Base-by-base conservation (phyloP, 2,329 filamentous ascomycete genomes). In the Aspergillus felis region DNA sequence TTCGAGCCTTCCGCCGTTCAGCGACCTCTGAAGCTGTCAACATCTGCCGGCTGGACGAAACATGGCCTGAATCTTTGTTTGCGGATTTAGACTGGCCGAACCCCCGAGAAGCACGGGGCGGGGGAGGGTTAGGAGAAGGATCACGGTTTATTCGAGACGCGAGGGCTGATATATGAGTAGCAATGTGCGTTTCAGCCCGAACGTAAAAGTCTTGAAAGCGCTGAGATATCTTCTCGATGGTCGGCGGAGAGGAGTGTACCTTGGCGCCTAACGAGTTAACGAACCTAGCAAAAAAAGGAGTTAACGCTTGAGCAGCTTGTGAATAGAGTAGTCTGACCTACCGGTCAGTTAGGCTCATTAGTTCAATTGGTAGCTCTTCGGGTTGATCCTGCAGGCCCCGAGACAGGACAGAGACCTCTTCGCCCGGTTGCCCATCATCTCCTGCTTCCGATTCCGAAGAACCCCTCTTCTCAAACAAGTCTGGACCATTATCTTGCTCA, bases 181-280 rank as follows among this genome's bases (percentile, higher is more conserved):
- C 84, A 58, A 97, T 92, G 66, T 94, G 90, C 1, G 86, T 82
- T 10, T 91, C 88, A 24, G 92, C 91, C 56, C 87, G 84, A 46
- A 83, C 79, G 71, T 99, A 99, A 73, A 97, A 99, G 57, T 96
- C 91, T 75, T 99, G 94, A 71, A 97, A 97, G 54, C 94, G 82
- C n/a, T 85, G 83, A 8, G 92, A 89, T 17, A 97, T 82, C 61
- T 84, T 87, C 50, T 96, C 91, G 68, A 95, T 89, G 49, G 85
- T 90, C 0, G 94, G 87, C 4, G 94, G 94, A 4, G 86, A 87
- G 2, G 90, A 85, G 68, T 97, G 90, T 32, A 95, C 88, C 79
- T 90, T 96, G 66, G 91, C 91, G 50, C 87, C 89, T 27, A 99
- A 79, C 6, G 91, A 93, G 60, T 96, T 91, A 68, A 97, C 87